Evolutionary conservation across 2,329 filamentous ascomycete genomes (phyloP), one percentile per base, ranked within the genome.

Genomic region (Apiospora phragmitis): DNA sequence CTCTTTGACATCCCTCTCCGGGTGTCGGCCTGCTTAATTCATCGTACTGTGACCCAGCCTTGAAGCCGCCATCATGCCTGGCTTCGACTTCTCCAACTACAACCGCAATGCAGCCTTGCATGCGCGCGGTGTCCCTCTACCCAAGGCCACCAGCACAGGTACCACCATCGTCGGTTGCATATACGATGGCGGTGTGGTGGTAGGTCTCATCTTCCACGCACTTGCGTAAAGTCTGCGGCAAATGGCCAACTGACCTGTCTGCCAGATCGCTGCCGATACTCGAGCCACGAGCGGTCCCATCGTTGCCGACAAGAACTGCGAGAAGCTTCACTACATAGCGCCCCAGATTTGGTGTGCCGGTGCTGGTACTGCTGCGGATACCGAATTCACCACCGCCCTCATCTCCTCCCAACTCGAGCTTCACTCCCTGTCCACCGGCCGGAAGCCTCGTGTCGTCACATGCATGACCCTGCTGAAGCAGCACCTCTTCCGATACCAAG

Each of bases 401-500:
- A 97, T 98, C 87, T 98, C 95, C 79, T 99, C 96, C 75, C 96
- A 98, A 86, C 92, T 99, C 81, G 96, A 99, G 87, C 91, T 99
- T 72, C 96, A 99, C 87, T 90, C 95, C 70, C 92, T 99, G 78
- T 98, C 94, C 70, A 98, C 96, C 41, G 95, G 95, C 83, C 95
- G 96, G 82, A 94, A 96, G 84, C 95, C 96, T 72, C 94, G 96
- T 81, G 97, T 99, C 77, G 95, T 98, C 76, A 99, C 96, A 73
- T 97, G 95, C 88, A 99, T 99, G 96, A 99, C 96, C 68, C 92
- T 99, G 87, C 92, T 99, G 75, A 99, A 99, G 88, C 96, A 99
- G 86, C 96, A 99, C 83, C 93, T 99, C 73, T 99, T 99, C 92
- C 92, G 93, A 78, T 94, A 99, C 88, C 96, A 99, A 83, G 96